A percentile compares a stretch with the other conserved stretches of the same genome.
Conservation (phyloP, 768 basidiomycete species). For the Tulasnella sp. region DNA sequence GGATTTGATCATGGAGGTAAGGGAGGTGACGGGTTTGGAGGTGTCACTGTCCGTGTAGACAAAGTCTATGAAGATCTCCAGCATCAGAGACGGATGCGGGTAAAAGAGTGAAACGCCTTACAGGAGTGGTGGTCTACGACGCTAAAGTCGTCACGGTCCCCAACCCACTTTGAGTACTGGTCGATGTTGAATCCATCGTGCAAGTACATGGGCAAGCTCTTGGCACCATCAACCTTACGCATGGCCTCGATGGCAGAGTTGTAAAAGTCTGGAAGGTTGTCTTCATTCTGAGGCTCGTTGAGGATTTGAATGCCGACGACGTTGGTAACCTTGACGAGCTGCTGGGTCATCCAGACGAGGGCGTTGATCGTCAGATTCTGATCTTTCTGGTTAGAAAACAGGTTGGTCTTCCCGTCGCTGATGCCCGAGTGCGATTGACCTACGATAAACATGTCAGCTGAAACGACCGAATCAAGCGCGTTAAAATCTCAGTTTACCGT, state of each 20-base stretch:
- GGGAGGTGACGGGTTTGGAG: conserved; percentile 40
- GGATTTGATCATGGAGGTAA: conserved; percentile 34
- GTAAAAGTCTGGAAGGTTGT: conserved; percentile 48
- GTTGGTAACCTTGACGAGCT: conserved; percentile 44
- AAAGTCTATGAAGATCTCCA: conserved; percentile 45
- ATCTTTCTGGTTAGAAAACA: conserved; percentile 27
- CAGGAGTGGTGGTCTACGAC: conserved; percentile 68
- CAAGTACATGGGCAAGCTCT: conserved; percentile 57
- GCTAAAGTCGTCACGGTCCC: conserved; percentile 54
- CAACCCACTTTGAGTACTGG: conserved; percentile 49
- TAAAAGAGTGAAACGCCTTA: conserved; percentile 33
- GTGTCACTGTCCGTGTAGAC: conserved; percentile 58
- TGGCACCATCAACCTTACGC: conserved; percentile 37
- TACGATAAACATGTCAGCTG: conserved; percentile 12
- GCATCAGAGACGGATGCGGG: conserved; percentile 25
- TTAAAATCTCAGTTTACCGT: conserved; percentile 23
- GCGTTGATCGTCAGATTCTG: conserved; percentile 25
- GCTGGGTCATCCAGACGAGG: conserved; percentile 28
- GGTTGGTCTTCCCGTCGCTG: conserved; percentile 30
- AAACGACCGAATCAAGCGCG: conserved; percentile 28
- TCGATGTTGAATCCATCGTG: conserved; percentile 54
- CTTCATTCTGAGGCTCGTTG: conserved; percentile 54
- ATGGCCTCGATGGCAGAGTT: conserved; percentile 49
- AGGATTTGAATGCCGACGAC: conserved; percentile 56
- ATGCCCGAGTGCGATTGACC: conserved; percentile 32